Evolutionary conservation across 148 eudicot genomes (phyloP).

Genomic region (Polygonum aviculare): DNA sequence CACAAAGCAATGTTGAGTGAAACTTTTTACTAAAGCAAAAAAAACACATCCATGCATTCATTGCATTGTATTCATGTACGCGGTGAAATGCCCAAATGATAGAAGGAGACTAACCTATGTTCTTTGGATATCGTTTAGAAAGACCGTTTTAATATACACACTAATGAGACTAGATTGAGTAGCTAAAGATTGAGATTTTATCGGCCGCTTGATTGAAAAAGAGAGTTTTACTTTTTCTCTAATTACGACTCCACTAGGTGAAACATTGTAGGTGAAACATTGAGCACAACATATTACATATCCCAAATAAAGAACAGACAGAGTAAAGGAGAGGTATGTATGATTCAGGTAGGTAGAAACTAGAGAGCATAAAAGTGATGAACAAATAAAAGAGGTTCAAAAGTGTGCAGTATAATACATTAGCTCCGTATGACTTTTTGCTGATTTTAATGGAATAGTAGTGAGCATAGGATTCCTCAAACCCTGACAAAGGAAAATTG

Average conservation of each 20-base stretch:
- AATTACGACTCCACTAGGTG: neutral
- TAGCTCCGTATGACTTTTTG: neutral
- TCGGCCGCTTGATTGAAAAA: neutral
- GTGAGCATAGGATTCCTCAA: conserved; percentile 4
- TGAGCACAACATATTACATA: neutral
- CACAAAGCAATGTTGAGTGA: too few relatives aligned
- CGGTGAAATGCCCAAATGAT: neutral
- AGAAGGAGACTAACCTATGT: too few relatives aligned
- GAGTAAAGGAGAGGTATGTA: neutral
- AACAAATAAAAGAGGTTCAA: neutral
- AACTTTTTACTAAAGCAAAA: too few relatives aligned
- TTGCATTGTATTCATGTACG: neutral
- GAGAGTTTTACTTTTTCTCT: neutral
- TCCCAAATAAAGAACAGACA: neutral
- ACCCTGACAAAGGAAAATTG: neutral
- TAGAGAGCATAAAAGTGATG: neutral
- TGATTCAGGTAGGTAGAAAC: neutral
- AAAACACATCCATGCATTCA: neutral
- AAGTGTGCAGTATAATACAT: neutral
- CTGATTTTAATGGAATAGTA: neutral
- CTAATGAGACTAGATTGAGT: too few relatives aligned
- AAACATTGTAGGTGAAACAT: neutral
- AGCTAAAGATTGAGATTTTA: too few relatives aligned
- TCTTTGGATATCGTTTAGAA: too few relatives aligned
- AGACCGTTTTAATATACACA: too few relatives aligned